phyloP scores from a whole-genome alignment of 345 rosid genomes.

The sweet orange (Citrus sinensis) region DNA sequence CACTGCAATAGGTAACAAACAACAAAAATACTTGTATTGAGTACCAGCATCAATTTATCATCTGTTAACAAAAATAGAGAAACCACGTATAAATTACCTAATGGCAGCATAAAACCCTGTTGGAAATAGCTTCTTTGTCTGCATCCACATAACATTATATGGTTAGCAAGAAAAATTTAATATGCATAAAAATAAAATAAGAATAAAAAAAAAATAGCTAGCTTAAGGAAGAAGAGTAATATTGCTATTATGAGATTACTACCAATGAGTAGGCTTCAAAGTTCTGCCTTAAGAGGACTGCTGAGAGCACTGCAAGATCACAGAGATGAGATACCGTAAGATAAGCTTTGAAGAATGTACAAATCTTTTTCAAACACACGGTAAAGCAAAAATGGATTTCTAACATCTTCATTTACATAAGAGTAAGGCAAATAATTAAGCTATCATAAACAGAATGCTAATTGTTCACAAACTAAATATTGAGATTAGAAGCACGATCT shows the following conservation, averaged over 20 bases:
- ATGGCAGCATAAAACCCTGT: conserved; percentile 48
- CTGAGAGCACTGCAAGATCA: conserved; percentile 67
- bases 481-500: background rate
- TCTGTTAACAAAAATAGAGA: background rate
- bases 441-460: background rate
- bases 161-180: conserved; percentile 4
- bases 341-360: background rate
- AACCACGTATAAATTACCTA: conserved; percentile 42
- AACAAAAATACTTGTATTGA: background rate
- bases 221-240: background rate
- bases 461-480: background rate
- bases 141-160: conserved; percentile 31
- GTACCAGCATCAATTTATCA: background rate
- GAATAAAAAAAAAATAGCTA: background rate
- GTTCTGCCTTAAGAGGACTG: conserved; percentile 71
- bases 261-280: conserved; percentile 60
- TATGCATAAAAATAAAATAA: background rate
- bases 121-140: conserved; percentile 81
- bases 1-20: conserved; percentile 40
- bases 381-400: background rate
- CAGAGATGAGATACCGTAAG: conserved; percentile 4
- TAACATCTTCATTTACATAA: background rate
- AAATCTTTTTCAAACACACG: background rate
- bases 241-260: conserved; percentile 15
- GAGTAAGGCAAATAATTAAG: background rate